Conservation (phyloP, 1,139 yeast species). For the Blastobotrys aristatus region DNA sequence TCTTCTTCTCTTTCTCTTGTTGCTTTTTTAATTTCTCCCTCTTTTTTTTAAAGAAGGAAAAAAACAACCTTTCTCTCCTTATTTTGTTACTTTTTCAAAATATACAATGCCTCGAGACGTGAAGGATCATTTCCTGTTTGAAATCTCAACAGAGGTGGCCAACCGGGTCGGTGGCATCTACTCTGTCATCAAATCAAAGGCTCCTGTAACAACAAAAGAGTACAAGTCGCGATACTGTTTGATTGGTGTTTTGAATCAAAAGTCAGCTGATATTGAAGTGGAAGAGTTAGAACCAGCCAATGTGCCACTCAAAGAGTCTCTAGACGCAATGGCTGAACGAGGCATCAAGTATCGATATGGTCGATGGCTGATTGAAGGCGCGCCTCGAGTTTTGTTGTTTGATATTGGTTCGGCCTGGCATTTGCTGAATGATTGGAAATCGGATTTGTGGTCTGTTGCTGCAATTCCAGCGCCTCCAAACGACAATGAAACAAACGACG, state of each 20-base stretch:
- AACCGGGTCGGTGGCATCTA: constrained; percentile 97
- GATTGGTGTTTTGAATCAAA: constrained; percentile 79
- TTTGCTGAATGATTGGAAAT: constrained; percentile 84
- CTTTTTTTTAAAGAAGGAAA: neutral
- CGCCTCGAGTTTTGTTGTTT: constrained; percentile 86
- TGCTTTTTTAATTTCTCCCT: neutral
- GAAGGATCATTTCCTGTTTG: constrained; percentile 80
- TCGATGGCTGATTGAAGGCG: constrained; percentile 96
- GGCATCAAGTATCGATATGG: constrained; percentile 87
- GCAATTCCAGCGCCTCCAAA: constrained; percentile 92
- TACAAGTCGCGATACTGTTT: constrained; percentile 82
- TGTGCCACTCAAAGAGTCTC: constrained; percentile 43
- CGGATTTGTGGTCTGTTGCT: constrained; percentile 85
- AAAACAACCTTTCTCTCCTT: neutral
- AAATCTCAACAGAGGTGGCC: constrained; percentile 96
- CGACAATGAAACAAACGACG: constrained; percentile 86
- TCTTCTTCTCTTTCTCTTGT: neutral
- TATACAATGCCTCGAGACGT: constrained; percentile 34
- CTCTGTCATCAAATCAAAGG: constrained; percentile 92
- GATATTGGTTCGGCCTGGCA: constrained; percentile 73
- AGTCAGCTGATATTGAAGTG: constrained; percentile 86
- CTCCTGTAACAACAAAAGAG: constrained; percentile 94
- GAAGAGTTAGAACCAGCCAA: constrained; percentile 74
- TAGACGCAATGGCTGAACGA: constrained; percentile 62
- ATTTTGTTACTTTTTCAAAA: neutral